A percentile compares a stretch with the other conserved stretches of the same genome.
These are phyloP conservation scores for Fusarium falciforme DNA, from an alignment of 2,329 filamentous ascomycete genomes.

Conservation along the genomic window DNA sequence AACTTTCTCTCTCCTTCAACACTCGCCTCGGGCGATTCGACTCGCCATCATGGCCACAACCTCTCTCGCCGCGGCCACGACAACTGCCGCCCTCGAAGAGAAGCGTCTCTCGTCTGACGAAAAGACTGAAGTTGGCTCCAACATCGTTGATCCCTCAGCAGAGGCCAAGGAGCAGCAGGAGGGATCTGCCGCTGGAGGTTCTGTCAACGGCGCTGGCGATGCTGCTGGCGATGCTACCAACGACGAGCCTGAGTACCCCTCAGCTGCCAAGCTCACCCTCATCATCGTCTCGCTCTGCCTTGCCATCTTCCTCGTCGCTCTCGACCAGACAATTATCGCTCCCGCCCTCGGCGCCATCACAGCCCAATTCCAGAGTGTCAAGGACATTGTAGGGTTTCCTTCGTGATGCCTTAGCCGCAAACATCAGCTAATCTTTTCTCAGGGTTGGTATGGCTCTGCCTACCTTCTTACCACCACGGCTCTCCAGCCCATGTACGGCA, in stretches of 20 bases:
- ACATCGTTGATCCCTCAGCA: conserved; percentile 30
- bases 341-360: conserved; percentile 66
- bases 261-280: conserved; percentile 52
- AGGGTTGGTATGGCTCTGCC: conserved; percentile 63
- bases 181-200: conserved; percentile 8
- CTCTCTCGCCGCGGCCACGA: conserved; percentile 26
- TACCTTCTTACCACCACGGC: conserved; percentile 63
- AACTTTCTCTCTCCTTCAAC: neutral
- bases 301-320: conserved; percentile 61
- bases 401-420: too few relatives aligned
- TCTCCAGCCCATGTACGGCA: conserved; percentile 62
- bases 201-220: neutral
- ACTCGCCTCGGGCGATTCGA: neutral
- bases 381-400: conserved; percentile 54
- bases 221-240: neutral
- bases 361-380: conserved; percentile 55
- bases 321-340: conserved; percentile 65
- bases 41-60: conserved; percentile 23
- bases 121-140: conserved; percentile 47
- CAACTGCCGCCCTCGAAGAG: conserved; percentile 32
- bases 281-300: conserved; percentile 59
- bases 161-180: conserved; percentile 25
- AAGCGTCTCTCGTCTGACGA: conserved; percentile 45
- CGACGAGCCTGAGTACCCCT: conserved; percentile 50
- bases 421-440: conserved; percentile 10